Evolutionary conservation across 2,329 filamentous ascomycete genomes (phyloP), one percentile per base, ranked within the genome.

Genomic region (Penicillium psychrosexuale): DNA sequence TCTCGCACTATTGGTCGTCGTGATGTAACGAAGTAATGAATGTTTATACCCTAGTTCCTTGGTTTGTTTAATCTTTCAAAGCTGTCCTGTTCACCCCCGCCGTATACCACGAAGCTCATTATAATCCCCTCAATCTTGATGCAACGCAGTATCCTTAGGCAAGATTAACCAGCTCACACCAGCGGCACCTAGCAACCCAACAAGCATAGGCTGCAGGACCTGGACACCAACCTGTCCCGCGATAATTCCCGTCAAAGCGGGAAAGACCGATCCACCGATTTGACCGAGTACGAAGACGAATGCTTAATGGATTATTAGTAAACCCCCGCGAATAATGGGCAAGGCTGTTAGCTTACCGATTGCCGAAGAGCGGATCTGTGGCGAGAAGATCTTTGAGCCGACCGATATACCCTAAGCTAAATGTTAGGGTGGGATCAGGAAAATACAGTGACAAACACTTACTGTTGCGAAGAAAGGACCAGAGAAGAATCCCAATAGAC

Each of bases 211-310:
- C 57, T 82, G 81, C 48, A 84, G 57, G 0, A 81, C 75, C 1
- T 71, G 66, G 0, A 83, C 80, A 0, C 80, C 80, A 0, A 70
- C 68, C 2, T 64, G 58, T 0, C 75, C 66, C 0, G 80, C 80
- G 12, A 84, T 72, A 1, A 83, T 64, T 1, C 82, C 82, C 0
- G 82, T 84, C 2, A 84, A 59, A 2, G 82, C 77, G 0, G 83
- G 82, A 53, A 84, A 84, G 0, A 83, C 61, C 0, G 80, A 78
- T 0, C 80, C 82, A 1, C 82, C 82, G 5, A 81, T 74, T 61
- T 84, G 82, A 0, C 80, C 81, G 19, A 83, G 72, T 0, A 84
- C 79, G 55, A 85, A 85, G 2, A 84, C 74, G n/a, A 84, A 77
- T 0, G 62, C 61, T 66, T 11, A 17, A 9, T 36, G 40, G 33